Base-by-base conservation (phyloP, 352 stramenopile genomes). In the Globisporangium irregulare region DNA sequence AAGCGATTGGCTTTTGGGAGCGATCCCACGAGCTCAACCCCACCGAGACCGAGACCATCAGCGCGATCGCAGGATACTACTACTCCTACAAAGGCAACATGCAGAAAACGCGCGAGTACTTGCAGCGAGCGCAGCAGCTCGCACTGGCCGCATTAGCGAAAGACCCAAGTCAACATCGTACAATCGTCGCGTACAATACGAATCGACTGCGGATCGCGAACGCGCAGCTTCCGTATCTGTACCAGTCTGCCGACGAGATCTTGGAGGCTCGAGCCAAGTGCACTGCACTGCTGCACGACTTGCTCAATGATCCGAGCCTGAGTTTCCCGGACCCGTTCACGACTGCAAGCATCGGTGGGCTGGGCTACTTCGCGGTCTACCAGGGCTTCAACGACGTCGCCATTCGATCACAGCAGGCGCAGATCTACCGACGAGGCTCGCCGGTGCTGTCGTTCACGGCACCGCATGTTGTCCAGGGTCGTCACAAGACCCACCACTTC, bases 291-390 rank as follows among this genome's bases (percentile, higher is more conserved):
- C 62, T 84, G 8, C 7, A 64, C 18, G 29, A 55, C n/a, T 25
- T 81, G 4, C 20, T 64, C 4, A 54, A 15, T 1, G 46, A 68
- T 27, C 1, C 22, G 2, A 36, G 20, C 56, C 56, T 72, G 46
- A 2, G 43, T 0, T 62, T 86, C 1, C 56, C 38, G 1, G 66
- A 81, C 25, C 74, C 70, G 2, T 14, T 78, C 1, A 27, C 58
- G 20, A 77, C 73, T 1, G 66, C 69, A 12, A 76, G 69, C 36
- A 65, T 62, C 57, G 82, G 80, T 14, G 74, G 74, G 0, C 75
- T 89, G 60, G 82, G 80, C 1, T 92, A 91, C 65, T 90, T 89
- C 57, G 74, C 84, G 18, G 75, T 89, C 55, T 91, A 91, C 61
- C 74, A 89, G 60, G 84, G 77, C 24, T 64, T 65, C 24, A 59